Evolutionary conservation across 2,329 filamentous ascomycete species (phyloP).

Genomic region (Rutstroemia sydowiana): DNA sequence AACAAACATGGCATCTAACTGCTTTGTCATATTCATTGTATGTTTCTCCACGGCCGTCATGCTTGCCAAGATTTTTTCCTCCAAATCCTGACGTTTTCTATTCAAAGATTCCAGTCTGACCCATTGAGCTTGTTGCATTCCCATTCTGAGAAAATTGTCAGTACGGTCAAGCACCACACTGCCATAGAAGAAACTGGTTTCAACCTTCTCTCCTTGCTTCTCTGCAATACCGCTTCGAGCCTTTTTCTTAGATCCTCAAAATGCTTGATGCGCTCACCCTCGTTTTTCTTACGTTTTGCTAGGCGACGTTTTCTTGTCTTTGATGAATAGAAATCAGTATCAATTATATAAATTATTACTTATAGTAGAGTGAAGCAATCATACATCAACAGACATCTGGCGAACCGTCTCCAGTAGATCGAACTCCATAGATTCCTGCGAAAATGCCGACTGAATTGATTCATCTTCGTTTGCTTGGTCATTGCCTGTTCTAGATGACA

Average conservation of each 20-base stretch:
- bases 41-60: constrained; percentile 23
- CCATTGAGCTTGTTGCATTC: constrained; percentile 20
- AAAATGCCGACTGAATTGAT: neutral
- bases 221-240: constrained; percentile 20
- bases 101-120: constrained; percentile 23
- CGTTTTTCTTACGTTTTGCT: constrained; percentile 23
- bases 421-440: neutral
- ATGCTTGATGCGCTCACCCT: constrained; percentile 19
- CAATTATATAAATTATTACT: neutral
- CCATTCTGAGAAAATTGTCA: constrained; percentile 12
- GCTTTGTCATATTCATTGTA: constrained; percentile 20
- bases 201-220: constrained; percentile 18
- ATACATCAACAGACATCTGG: neutral
- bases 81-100: constrained; percentile 22
- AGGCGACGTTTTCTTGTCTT: constrained; percentile 24
- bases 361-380: neutral
- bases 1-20: constrained; percentile 22
- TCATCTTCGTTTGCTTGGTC: neutral
- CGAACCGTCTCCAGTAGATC: neutral
- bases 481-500: neutral
- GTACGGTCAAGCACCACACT: too few species aligned
- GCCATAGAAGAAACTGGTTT: too few species aligned
- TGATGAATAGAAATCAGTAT: neutral
- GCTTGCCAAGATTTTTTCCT: constrained; percentile 23
- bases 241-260: constrained; percentile 20